Base-by-base conservation (phyloP, 225 moss, liverwort and hornwort genomes). In the Physcomitrellopsis africana region DNA sequence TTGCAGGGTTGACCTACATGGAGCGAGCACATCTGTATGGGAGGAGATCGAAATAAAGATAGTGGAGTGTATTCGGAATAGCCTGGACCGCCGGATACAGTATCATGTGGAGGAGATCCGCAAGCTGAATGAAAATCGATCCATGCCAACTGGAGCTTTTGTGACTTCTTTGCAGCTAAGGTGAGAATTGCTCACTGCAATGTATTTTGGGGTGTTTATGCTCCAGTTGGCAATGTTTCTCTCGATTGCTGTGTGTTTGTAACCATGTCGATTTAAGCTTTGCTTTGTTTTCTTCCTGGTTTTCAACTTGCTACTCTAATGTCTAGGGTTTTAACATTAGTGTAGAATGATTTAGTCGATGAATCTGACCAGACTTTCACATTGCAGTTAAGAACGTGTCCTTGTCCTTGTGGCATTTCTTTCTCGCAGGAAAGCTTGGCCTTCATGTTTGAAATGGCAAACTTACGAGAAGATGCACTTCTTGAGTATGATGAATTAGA, bases 401-500 rank as follows among this genome's bases (percentile, higher is more conserved):
- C 43, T 72, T 69, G 60, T 49, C 32, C 70, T 62, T 63, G 70
- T 43, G 72, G 48, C 59, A 62, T 67, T 48, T 26, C 57, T 79
- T 75, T 7, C 15, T 58, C 77, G 72, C 87, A 96, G 99, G 99
- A 99, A 87, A 99, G 93, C 69, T 81, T 95, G 79, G 99, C 99
- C 47, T 89, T 91, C 70, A 95, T 99, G 95, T 99, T 95, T 86
- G 99, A 95, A 89, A 95, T 99, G 93, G 89, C 95, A 80, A 89
- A 87, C 80, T 83, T 99, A 80, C 90, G 89, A 63, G 99, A 99
- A 72, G 99, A 99, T 87, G 93, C 99, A 16, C 78, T 99, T 63
- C 95, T 95, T 51, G 99, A 99, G 72, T 99, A 95, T n/a, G 95
- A 95, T 84, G 99, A 99, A 80, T 77, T 99, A 86, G 93, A 99